phyloP scores from a whole-genome alignment of 805 yeast species.

The Kodamaea sagamina region DNA sequence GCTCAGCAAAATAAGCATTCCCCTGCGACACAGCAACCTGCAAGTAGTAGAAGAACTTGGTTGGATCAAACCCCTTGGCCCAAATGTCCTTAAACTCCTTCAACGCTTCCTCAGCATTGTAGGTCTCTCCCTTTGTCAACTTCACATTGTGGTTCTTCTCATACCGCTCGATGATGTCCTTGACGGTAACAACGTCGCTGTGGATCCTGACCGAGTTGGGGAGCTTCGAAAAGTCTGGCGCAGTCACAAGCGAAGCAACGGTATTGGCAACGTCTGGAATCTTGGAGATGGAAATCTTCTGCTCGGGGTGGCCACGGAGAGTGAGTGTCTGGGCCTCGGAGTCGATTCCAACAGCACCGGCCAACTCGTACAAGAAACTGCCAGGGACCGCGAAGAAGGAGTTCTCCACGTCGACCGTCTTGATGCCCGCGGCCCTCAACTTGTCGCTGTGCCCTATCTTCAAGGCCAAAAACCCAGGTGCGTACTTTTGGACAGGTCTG shows the following conservation, averaged over 20 bases:
- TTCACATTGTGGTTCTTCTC: conserved; percentile 40
- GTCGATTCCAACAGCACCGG: conserved; percentile 42
- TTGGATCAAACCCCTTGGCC: conserved; percentile 29
- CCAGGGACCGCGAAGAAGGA: conserved; percentile 40
- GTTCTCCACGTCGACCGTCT: conserved; percentile 48
- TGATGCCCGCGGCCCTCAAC: conserved; percentile 47
- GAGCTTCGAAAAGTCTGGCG: conserved; percentile 32
- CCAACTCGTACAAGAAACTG: conserved; percentile 33
- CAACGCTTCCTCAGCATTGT: conserved; percentile 27
- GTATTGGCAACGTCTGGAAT: conserved; percentile 23
- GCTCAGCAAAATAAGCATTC: conserved; percentile 35
- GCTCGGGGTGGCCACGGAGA: conserved; percentile 42
- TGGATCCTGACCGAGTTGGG: conserved; percentile 48
- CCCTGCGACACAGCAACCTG: conserved; percentile 35
- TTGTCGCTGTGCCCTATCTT: conserved; percentile 40
- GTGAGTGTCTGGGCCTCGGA: conserved; percentile 34
- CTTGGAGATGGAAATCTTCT: conserved; percentile 36
- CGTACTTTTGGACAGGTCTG: conserved; percentile 22
- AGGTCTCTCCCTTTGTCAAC: conserved; percentile 14
- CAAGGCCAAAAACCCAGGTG: conserved; percentile 36
- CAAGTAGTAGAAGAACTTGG: conserved; percentile 42
- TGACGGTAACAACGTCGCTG: conserved; percentile 41
- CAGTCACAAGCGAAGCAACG: conserved; percentile 20
- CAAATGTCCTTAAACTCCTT: conserved; percentile 31
- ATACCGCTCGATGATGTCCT: conserved; percentile 41